These are phyloP conservation scores for Cladosporium sp. DNA, from an alignment of 2,329 filamentous ascomycete genomes.

Conservation along the genomic window DNA sequence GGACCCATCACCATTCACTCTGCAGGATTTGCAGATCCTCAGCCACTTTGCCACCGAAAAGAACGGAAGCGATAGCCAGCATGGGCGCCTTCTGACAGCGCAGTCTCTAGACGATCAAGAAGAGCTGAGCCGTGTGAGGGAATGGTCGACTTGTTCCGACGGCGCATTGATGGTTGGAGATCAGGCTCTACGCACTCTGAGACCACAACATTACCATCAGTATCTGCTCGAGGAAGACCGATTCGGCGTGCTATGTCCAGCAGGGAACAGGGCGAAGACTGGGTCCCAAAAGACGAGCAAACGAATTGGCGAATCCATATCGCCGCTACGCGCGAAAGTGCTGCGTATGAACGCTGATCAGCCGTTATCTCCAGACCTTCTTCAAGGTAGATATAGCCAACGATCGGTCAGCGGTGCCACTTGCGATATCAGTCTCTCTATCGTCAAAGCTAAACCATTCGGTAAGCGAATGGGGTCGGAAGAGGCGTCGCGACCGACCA, in stretches of 20 bases:
- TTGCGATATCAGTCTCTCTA: not conserved
- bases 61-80: not conserved
- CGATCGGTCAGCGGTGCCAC: not conserved
- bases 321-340: not conserved
- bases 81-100: not conserved
- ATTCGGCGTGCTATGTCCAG: not conserved
- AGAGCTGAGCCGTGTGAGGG: not conserved
- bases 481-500: not conserved
- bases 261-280: not conserved
- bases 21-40: not conserved
- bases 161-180: not conserved
- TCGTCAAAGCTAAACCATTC: not conserved
- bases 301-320: not conserved
- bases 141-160: not conserved
- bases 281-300: not conserved
- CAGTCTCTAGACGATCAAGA: not conserved
- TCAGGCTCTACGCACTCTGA: not conserved
- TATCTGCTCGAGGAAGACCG: not conserved
- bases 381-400: not conserved
- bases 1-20: not conserved
- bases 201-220: not conserved
- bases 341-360: not conserved
- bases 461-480: not conserved
- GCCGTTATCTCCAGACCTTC: not conserved
- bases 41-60: not conserved